Evolutionary conservation across 1,139 yeast genomes (phyloP), one percentile per base, ranked within the genome.

Genomic region (Lodderomyces theae): DNA sequence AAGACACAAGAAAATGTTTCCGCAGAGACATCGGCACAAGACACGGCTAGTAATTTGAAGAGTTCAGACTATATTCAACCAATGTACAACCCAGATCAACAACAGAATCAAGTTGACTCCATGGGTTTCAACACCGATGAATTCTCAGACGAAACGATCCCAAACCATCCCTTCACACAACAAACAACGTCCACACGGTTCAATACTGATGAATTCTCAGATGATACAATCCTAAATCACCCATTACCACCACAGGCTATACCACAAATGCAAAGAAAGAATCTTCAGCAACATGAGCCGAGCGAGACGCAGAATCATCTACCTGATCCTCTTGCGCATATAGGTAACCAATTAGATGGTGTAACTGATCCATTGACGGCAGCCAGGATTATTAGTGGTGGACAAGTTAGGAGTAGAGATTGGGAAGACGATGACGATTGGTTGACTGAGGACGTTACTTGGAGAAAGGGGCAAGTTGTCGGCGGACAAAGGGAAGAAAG

Each of bases 251-350:
- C 34, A 30, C 30, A 29, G 11, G 28, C 34, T 16, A 13, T 19
- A 31, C 36, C 34, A 29, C 39, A 37, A 25, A 12, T 15, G 28
- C 34, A 12, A 11, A 19, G 28, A 16, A 25, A 28, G 18, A 32
- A 4, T 17, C 23, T 17, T 8, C 34, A 34, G 22, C 36, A 31
- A 33, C 41, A 36, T 26, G 39, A 33, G n/a, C 37, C 35, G 30
- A 35, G 35, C 8, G 45, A 45, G 26, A 51, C 49, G 10, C 53
- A 50, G 25, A 58, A 58, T 45, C 66, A 54, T 37, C 56, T 71
- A 19, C 75, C 77, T 2, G 77, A 72, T 45, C 77, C 77, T 0
- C 56, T 72, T 41, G 73, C 76, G 2, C 77, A 72, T 46, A 58
- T 72, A n/a, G 55, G 54, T 37, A 73, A 69, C 39, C 62, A 55